Base-by-base conservation (phyloP, 140 eudicot species). In the Oenanthe javanica region DNA sequence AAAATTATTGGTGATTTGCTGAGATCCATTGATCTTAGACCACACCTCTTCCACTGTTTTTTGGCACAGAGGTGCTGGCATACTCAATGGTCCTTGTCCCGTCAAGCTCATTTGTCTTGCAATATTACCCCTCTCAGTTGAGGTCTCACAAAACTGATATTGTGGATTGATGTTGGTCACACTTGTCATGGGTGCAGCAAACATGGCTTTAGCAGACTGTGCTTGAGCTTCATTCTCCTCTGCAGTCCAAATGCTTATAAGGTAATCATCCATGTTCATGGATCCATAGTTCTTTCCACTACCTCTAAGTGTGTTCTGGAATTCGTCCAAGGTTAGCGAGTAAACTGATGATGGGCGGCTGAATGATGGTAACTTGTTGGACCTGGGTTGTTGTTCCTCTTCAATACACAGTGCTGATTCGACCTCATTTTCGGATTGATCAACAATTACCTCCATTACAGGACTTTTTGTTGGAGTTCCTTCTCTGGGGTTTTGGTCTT, bases 21-120 rank as follows among this genome's bases (percentile, higher is more conserved):
- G 92, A 14, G 83, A 82, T 78, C 81, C 86, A 77, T 92, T 96
- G 74, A 94, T 92, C 82, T 94, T 96, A 0, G 94, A 89, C 98
- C 98, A 94, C 14, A 94, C 98, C 74, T 94, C 93, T 9, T 94
- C 98, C 8, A 94, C 98, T 0, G 98, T 94, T 77, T 90, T 92
- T 81, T 88, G 80, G 63, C 89, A 89, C 43, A 94, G 69, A 6
- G 94, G 92, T 21, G 89, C 86, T 1, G 96, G 97, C 71, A 94
- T 86, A 31, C 88, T 89, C 42, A 94, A 79, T 8, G 97, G 92
- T 52, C 91, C 97, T 71, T 94, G 96, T 77, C 93, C 83, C 8
- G 89, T 21, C 63, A 93, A 77, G 78, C 92, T 91, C 6, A 84
- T 69, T 55, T 91, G 96, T 81, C 81, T 88, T 10, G 52, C 85